Evolutionary conservation across 2,329 filamentous ascomycete genomes (phyloP), one percentile per base, ranked within the genome.

Genomic region (Aspergillus fischeri): DNA sequence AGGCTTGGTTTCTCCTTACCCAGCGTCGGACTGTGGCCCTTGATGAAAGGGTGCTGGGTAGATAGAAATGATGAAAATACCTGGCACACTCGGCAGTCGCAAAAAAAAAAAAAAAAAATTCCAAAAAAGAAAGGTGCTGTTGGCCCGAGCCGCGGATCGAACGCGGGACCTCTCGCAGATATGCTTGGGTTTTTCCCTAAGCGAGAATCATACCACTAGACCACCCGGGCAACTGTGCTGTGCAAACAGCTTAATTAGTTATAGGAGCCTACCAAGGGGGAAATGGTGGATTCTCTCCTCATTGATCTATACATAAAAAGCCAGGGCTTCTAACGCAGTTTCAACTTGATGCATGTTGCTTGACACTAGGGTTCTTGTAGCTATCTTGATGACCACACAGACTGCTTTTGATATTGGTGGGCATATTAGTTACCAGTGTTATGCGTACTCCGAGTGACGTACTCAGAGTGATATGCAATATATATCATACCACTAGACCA

Each of bases 151-250:
- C 61, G 60, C 57, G 50, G 54, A 57, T 59, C 50, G 45, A 55
- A 62, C 60, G 56, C 59, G 64, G 62, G 62, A 63, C 63, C 63
- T 65, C 60, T 61, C 63, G 61, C 63, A 65, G 45, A 57, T 63
- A 55, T 63, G 60, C 59, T 63, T 62, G 58, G 59, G 62, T 62
- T 62, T 44, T 47, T 52, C 56, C 60, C 59, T 63, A 61, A 63
- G 58, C 60, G 59, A 62, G 61, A 64, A 65, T 64, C 58, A 64
- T 63, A 63, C 61, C 61, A 62, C 63, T 64, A 64, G 60, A 65
- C 63, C 63, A 65, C 59, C 59, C 55, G 21, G 21, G 21, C 21
- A 21, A 21, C 21, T 21, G 21, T 52, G 35, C 45, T 32, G 4
- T 6, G 10, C 0, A 28, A 4, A 0, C 20, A 4, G 1, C 3